Percentiles rank a stretch among this genome's conserved stretches.
Evolutionary conservation across 2,329 filamentous ascomycete genomes (phyloP).

Genomic region (Tolypocladium ophioglossoides): DNA sequence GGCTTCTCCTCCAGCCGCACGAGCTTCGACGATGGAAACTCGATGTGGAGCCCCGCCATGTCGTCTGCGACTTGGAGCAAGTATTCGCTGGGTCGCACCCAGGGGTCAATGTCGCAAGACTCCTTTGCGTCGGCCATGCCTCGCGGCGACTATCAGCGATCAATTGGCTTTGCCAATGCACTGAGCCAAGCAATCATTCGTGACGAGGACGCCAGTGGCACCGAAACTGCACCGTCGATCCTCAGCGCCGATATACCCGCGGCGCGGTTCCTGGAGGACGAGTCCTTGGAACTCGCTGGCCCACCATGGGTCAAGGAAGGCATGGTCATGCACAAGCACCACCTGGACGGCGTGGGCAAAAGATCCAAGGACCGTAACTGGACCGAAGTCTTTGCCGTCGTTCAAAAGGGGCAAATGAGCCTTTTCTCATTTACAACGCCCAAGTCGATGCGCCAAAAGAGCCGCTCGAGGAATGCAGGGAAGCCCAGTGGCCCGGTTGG

Average conservation of each 20-base stretch:
- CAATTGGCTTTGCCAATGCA: conserved; percentile 94
- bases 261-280: conserved; percentile 73
- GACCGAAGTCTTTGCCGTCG: conserved; percentile 90
- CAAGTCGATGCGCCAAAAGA: conserved; percentile 63
- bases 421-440: conserved; percentile 86
- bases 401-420: conserved; percentile 89
- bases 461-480: conserved; percentile 38
- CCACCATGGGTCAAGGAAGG: conserved; percentile 99
- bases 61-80: conserved; percentile 96
- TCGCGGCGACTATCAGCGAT: conserved; percentile 81
- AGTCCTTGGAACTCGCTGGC: conserved; percentile 80
- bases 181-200: conserved; percentile 94
- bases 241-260: conserved; percentile 50
- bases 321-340: conserved; percentile 91
- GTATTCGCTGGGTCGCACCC: conserved; percentile 81
- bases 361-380: conserved; percentile 90
- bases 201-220: conserved; percentile 58
- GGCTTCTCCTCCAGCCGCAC: conserved; percentile 86
- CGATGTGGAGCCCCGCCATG: conserved; percentile 74
- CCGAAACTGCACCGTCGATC: conserved; percentile 34
- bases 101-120: conserved; percentile 86
- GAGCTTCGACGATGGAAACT: conserved; percentile 83
- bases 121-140: conserved; percentile 72
- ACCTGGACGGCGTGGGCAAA: conserved; percentile 82
- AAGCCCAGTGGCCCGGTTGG: conserved; percentile 60